Conservation (phyloP, 208 protist species). For the Porcisia hertigi region DNA sequence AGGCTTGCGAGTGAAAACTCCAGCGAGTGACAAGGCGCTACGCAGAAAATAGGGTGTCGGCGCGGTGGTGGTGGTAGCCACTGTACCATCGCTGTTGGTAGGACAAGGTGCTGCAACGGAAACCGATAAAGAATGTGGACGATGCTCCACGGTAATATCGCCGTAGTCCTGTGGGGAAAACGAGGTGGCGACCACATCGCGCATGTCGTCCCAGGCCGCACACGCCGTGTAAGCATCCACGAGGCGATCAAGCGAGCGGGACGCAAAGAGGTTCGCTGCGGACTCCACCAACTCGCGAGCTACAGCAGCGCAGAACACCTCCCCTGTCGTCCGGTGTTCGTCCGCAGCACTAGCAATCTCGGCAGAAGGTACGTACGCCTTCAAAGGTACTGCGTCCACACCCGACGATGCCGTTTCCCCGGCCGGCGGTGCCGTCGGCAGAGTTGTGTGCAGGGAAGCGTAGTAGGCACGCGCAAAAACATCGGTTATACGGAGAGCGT, state of each 20-base stretch:
- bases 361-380: not conserved
- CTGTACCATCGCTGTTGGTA: no score
- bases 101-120: not conserved
- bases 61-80: not conserved
- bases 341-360: not conserved
- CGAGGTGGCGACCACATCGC: constrained; percentile 47
- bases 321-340: constrained; percentile 18
- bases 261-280: constrained; percentile 50
- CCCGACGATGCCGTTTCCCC: not conserved
- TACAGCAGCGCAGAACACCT: constrained; percentile 62
- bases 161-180: constrained; percentile 57
- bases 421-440: not conserved
- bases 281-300: constrained; percentile 69
- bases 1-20: constrained; percentile 15
- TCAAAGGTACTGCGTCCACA: not conserved
- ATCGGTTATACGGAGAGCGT: constrained; percentile 24
- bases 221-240: constrained; percentile 66
- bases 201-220: constrained; percentile 77
- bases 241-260: constrained; percentile 60
- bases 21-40: constrained; percentile 30
- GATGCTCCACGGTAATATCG: not conserved
- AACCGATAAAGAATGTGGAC: not conserved
- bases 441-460: not conserved
- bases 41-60: constrained; percentile 23
- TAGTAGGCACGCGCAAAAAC: constrained; percentile 27